Evolutionary conservation across 169 alveolate species (phyloP).

Genomic region (Plasmodium yoelii): DNA sequence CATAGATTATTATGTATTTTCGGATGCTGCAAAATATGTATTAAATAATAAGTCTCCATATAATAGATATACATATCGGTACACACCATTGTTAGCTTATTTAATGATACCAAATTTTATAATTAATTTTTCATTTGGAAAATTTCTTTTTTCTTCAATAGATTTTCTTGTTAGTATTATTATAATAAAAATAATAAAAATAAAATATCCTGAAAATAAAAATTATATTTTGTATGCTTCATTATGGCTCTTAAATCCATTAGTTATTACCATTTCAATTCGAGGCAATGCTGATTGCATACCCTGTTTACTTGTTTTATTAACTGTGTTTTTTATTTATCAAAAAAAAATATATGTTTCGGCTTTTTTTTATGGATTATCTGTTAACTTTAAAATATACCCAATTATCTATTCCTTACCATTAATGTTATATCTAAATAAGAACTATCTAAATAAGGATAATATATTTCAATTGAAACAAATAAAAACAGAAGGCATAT

Average conservation of each 20-base stretch:
- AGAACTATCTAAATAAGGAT: constrained; percentile 38
- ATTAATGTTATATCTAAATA: constrained; percentile 82
- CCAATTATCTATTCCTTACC: constrained; percentile 97
- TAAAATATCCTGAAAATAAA: constrained; percentile 50
- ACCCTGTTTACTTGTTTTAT: constrained; percentile 82
- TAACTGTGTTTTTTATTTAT: constrained; percentile 79
- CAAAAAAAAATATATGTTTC: constrained; percentile 78
- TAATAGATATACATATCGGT: constrained; percentile 97
- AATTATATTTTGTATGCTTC: constrained; percentile 78
- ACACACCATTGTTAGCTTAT: constrained; percentile 95
- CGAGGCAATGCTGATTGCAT: constrained; percentile 95
- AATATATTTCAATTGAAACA: constrained; percentile 66
- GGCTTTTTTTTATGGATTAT: constrained; percentile 90
- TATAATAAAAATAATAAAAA: constrained; percentile 47
- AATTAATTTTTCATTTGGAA: constrained; percentile 88
- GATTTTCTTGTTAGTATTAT: constrained; percentile 87
- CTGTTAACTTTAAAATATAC: constrained; percentile 96
- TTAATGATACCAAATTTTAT: constrained; percentile 83
- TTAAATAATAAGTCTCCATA: constrained; percentile 95
- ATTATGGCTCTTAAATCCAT: constrained; percentile 94
- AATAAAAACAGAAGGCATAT: constrained; percentile 32
- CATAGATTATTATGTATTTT: constrained; percentile 96
- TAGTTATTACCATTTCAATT: constrained; percentile 93
- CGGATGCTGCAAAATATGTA: constrained; percentile 97
- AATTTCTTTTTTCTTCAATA: constrained; percentile 91